These are phyloP conservation scores for Trichomonascus vanleenenianus DNA, from an alignment of 805 yeast species.

Conservation along the genomic window DNA sequence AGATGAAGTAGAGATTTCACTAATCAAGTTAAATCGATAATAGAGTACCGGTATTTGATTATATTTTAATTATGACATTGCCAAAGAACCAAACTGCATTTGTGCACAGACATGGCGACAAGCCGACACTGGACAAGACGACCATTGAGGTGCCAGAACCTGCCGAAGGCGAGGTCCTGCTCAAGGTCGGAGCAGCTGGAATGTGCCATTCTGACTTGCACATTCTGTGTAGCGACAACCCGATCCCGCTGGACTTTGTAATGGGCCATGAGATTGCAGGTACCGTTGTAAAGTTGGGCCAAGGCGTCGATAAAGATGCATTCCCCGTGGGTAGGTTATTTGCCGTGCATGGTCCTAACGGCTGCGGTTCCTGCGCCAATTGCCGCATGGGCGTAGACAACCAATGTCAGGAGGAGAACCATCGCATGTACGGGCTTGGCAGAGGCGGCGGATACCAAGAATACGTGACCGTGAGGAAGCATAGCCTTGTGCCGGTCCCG, in stretches of 20 bases:
- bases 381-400: constrained; percentile 27
- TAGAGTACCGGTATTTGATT: too few species aligned
- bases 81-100: neutral
- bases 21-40: too few species aligned
- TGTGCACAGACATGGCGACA: neutral
- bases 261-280: constrained; percentile 89
- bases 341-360: constrained; percentile 17
- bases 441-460: constrained; percentile 30
- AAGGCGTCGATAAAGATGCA: constrained; percentile 54
- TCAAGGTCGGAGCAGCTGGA: constrained; percentile 77
- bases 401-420: constrained; percentile 19
- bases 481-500: constrained; percentile 23
- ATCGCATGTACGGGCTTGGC: constrained; percentile 21
- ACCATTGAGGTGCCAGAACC: constrained; percentile 62
- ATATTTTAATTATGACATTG: neutral
- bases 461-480: constrained; percentile 19
- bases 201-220: constrained; percentile 88
- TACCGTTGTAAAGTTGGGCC: constrained; percentile 63
- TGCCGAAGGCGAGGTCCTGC: constrained; percentile 62
- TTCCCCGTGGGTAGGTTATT: constrained; percentile 15
- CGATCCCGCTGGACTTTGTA: constrained; percentile 51
- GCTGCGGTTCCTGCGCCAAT: constrained; percentile 24
- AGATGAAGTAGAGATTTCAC: too few species aligned
- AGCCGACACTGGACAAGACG: neutral
- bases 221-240: constrained; percentile 90